phyloP scores from a whole-genome alignment of 345 rosid genomes.

The Gossypium thurberi region DNA sequence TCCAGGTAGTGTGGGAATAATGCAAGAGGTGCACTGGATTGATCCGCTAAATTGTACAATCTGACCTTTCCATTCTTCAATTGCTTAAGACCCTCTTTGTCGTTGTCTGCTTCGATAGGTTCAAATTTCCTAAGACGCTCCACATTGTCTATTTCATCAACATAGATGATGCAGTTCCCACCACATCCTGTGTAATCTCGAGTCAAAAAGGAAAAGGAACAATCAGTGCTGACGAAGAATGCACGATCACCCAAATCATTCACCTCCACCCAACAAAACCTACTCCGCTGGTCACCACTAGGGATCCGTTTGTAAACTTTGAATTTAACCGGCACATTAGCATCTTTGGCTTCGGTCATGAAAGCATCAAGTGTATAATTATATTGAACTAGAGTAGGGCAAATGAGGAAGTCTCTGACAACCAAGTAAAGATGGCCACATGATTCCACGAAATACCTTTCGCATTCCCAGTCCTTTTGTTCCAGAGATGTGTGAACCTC shows the following conservation, averaged over 20 bases:
- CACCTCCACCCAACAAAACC: constrained; percentile 3
- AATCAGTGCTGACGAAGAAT: constrained; percentile 10
- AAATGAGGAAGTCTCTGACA: not conserved
- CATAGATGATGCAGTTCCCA: constrained; percentile 19
- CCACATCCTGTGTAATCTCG: not conserved
- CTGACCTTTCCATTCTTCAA: not conserved
- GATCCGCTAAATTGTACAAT: constrained; percentile 8
- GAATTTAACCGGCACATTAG: not conserved
- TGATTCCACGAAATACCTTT: constrained; percentile 8
- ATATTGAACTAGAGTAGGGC: not conserved
- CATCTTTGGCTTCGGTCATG: not conserved
- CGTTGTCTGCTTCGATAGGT: not conserved
- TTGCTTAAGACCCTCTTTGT: not conserved
- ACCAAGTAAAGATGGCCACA: constrained; percentile 9
- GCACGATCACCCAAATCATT: constrained; percentile 1
- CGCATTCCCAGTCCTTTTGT: not conserved
- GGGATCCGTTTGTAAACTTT: not conserved
- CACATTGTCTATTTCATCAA: constrained; percentile 7
- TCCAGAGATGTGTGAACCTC: not conserved
- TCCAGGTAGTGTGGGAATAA: not conserved
- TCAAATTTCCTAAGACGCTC: not conserved
- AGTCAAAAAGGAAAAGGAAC: constrained; percentile 12
- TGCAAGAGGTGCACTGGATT: not conserved
- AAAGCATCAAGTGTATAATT: not conserved
- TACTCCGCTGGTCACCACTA: not conserved